A percentile compares a stretch with the other conserved stretches of the same genome.
Evolutionary conservation across 2,329 filamentous ascomycete species (phyloP).

Genomic region (Fusarium anguioides): DNA sequence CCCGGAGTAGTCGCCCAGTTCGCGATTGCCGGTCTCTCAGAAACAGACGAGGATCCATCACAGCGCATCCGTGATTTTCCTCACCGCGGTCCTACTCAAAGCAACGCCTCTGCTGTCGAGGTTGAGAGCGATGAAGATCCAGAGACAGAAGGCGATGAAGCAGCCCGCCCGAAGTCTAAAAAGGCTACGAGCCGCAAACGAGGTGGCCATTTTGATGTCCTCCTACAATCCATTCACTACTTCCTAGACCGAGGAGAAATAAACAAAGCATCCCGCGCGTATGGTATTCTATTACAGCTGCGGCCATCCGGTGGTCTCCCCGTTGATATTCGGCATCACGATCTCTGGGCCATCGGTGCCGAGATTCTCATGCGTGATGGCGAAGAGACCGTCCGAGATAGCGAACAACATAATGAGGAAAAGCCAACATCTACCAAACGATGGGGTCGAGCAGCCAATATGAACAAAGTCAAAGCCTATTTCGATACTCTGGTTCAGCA

Average conservation of each 20-base stretch:
- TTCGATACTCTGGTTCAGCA: constrained; percentile 83
- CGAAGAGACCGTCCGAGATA: constrained; percentile 47
- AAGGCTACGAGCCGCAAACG: constrained; percentile 22
- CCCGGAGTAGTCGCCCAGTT: constrained; percentile 65
- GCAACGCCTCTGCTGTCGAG: constrained; percentile 19
- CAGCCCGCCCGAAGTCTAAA: constrained; percentile 25
- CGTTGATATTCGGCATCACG: constrained; percentile 75
- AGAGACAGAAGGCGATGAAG: constrained; percentile 24
- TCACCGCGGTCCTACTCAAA: constrained; percentile 54
- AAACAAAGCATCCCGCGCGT: constrained; percentile 76
- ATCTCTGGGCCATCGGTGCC: constrained; percentile 85
- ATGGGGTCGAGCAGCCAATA: constrained; percentile 60
- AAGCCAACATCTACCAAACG: constrained; percentile 5
- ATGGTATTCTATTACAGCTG: constrained; percentile 76
- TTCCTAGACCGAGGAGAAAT: constrained; percentile 79
- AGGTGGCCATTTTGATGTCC: constrained; percentile 68
- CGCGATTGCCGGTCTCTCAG: constrained; percentile 62
- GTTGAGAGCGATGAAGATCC: constrained; percentile 34
- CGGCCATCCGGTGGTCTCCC: constrained; percentile 49
- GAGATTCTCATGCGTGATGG: constrained; percentile 80
- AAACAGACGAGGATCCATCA: constrained; percentile 58
- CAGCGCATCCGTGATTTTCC: constrained; percentile 59
- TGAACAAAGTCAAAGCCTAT: constrained; percentile 65
- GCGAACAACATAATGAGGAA: constrained; percentile 1
- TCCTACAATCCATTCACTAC: constrained; percentile 77